Base-by-base conservation (phyloP, 1,139 yeast genomes). In the Saccharomyces hybrid region DNA sequence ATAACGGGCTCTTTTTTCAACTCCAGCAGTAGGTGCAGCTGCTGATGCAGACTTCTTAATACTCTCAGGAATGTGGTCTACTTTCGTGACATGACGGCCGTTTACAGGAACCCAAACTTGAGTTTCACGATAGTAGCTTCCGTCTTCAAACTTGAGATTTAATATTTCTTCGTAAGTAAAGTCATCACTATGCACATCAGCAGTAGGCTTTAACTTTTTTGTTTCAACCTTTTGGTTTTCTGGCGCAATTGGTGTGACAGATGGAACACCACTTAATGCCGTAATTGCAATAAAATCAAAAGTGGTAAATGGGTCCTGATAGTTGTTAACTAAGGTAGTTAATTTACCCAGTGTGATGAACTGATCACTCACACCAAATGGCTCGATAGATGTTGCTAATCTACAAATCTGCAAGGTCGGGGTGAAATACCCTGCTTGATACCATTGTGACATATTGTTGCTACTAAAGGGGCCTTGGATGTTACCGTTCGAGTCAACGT, bases 381-480 rank as follows among this genome's bases (percentile, higher is more conserved):
- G 68, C 44, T 64, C 68, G 7, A 56, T 55, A 13, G 61, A 51
- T 14, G 63, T 58, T 34, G 58, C 59, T 11, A 64, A 56, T 41
- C 66, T 58, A 3, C 53, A 52, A 14, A 68, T 57, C 50, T 65
- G 66, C 53, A 69, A 55, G 34, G 61, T 54, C 4, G 62, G 62
- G 48, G 62, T 68, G 50, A 69, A 66, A 56, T 64, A 69, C 2
- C 69, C 68, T 28, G 57, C 55, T n/a, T 57, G 56, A 38, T 61
- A 62, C 73, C 73, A 69, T 14, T 55, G 58, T 23, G 65, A 60
- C 73, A 69, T 69, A 23, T 61, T 55, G 8, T 51, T 49, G 3
- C 71, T 60, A 13, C 59, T 57, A 52, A 68, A 68, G 2, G 73
- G 73, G 4, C 73, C 73, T 55, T 68, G 71, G 7, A 66, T 51